Base-by-base conservation (phyloP, 2,329 filamentous ascomycete species). In the Rhexocercosporidium sp. region DNA sequence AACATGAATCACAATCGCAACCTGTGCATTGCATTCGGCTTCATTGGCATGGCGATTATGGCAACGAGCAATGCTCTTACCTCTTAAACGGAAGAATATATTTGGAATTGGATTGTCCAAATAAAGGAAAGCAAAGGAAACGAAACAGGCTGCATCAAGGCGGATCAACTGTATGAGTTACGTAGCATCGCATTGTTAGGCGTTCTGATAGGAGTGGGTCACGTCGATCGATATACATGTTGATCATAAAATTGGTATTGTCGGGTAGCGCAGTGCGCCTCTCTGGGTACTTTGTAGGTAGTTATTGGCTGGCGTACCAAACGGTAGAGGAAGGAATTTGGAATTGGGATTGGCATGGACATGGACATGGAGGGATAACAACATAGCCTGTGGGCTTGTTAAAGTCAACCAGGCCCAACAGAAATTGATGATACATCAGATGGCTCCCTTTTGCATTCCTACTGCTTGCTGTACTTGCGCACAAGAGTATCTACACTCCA, bases 51-150 rank as follows among this genome's bases (percentile, higher is more conserved):
- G 94, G 89, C 88, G 0, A 81, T 98, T 66, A 82, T 99, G 80
- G 95, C 94, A 0, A 72, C 96, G 62, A 97, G 92, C 78, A 93
- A 90, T 79, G 93, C 94, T 44, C 83, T 97, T 70, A 94, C 93
- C n/a, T 88, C 91, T 49, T 81, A 70, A 61, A 2, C n/a, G 25
- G 39, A 8, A 12, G 49, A 34, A 34, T n/a, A n/a, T n/a, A 25
- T 31, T 4, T 9, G n/a, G 29, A 20, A 62, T 14, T 14, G 34
- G 37, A 46, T 44, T 44, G 62, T 11, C 7, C 14, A 60, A 7
- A 12, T 7, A 20, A 12, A 20, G 59, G 29, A 25, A 27, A 60
- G 7, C 20, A 56, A 56, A 20, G 1, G 22, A 34, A 41, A 2
- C 1, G 47, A 54, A 20, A 41, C 12, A 31, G n/a, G 11, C 29